phyloP scores from a whole-genome alignment of 805 yeast species.

The Ogataea sp. region DNA sequence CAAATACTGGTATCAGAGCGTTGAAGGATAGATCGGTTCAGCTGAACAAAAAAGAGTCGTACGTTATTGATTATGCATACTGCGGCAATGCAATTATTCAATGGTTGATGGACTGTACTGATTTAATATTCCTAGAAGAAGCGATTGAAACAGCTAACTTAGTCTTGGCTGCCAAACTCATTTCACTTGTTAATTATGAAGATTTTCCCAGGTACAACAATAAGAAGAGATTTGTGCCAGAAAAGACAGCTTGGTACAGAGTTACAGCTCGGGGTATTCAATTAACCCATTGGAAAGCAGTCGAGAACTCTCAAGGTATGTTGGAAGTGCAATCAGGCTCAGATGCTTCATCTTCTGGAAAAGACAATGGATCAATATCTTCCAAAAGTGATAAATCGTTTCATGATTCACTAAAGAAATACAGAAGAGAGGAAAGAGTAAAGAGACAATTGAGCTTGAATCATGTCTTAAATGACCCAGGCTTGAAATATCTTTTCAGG shows the following conservation, averaged over 20 bases:
- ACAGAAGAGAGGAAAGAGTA: neutral
- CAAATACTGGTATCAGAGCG: constrained; percentile 57
- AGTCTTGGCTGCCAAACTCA: constrained; percentile 32
- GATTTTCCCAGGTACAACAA: neutral
- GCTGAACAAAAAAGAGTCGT: constrained; percentile 11
- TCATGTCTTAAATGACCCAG: constrained; percentile 63
- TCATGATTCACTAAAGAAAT: neutral
- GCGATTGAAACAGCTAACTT: constrained; percentile 45
- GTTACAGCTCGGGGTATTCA: constrained; percentile 15
- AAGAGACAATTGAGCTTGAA: constrained; percentile 19
- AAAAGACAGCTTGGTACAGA: constrained; percentile 15
- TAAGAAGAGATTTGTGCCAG: constrained; percentile 2
- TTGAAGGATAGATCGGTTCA: constrained; percentile 29
- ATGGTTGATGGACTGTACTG: constrained; percentile 90
- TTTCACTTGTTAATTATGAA: too few relatives aligned
- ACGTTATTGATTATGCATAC: constrained; percentile 39
- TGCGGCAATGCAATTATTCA: constrained; percentile 76
- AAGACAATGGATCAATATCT: neutral
- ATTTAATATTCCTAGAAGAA: constrained; percentile 43
- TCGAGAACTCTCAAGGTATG: neutral
- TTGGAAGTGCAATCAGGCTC: neutral
- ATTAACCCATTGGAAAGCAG: constrained; percentile 15
- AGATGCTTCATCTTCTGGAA: neutral
- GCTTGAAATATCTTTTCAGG: constrained; percentile 58
- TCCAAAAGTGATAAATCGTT: neutral